A percentile compares a stretch with the other conserved stretches of the same genome.
phyloP scores from a whole-genome alignment of 345 rosid species.

The Crucihimalaya himalaica region DNA sequence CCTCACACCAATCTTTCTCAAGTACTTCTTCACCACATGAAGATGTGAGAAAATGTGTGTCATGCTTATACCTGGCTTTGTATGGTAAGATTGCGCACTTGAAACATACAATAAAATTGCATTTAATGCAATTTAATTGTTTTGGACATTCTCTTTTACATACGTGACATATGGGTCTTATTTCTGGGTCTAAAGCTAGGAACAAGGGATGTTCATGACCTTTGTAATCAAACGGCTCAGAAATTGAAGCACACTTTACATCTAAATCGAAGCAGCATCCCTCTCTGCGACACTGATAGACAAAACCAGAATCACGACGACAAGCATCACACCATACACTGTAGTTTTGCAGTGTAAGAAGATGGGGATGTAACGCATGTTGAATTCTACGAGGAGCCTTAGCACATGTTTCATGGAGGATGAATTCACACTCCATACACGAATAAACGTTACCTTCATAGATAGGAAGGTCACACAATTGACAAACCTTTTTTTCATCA shows the following conservation, averaged over 20 bases:
- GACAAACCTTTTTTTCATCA: neutral
- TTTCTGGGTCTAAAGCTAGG: neutral
- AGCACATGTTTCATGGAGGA: neutral
- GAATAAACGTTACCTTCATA: neutral
- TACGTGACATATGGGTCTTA: neutral
- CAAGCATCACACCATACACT: neutral
- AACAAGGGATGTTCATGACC: neutral
- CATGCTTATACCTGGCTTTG: too few species aligned
- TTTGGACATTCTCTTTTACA: neutral
- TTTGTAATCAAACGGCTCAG: neutral
- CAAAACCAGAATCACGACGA: neutral
- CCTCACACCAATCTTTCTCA: too few species aligned
- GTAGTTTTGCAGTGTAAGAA: neutral
- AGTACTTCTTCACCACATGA: too few species aligned
- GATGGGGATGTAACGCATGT: neutral
- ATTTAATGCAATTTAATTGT: too few species aligned
- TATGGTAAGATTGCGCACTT: too few species aligned
- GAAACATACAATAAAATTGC: too few species aligned
- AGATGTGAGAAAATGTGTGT: too few species aligned
- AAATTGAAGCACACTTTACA: neutral
- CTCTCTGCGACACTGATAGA: neutral
- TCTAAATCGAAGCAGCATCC: neutral
- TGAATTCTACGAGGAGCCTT: neutral
- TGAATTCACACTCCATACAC: neutral
- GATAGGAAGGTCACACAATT: neutral